These are phyloP conservation scores for Exophiala calicioides DNA, from an alignment of 2,329 filamentous ascomycete genomes.

Conservation along the genomic window DNA sequence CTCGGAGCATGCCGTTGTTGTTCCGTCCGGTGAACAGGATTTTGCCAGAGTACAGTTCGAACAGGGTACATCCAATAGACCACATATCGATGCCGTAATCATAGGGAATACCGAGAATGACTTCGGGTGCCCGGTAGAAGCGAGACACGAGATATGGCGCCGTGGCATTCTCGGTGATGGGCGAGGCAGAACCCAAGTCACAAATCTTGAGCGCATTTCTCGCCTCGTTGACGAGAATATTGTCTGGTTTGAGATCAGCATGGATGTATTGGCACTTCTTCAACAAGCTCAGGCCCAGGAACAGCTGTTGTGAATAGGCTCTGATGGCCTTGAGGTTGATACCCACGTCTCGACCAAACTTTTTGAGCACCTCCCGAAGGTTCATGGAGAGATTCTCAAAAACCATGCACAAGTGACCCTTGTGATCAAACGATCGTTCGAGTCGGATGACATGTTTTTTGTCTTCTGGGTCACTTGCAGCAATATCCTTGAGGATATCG, in stretches of 20 bases:
- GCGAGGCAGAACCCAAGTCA: constrained; percentile 93
- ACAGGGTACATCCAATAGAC: constrained; percentile 96
- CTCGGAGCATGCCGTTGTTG: constrained; percentile 97
- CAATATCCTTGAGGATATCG: constrained; percentile 84
- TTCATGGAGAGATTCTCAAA: constrained; percentile 95
- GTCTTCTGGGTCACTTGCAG: constrained; percentile 79
- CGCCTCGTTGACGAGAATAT: constrained; percentile 85
- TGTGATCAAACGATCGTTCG: constrained; percentile 86
- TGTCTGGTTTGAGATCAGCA: constrained; percentile 96
- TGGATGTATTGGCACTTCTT: constrained; percentile 92
- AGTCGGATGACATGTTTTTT: constrained; percentile 91
- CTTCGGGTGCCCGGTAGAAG: constrained; percentile 95
- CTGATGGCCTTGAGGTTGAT: constrained; percentile 86
- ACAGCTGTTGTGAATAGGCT: constrained; percentile 91
- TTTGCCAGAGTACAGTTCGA: constrained; percentile 95
- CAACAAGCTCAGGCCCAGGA: constrained; percentile 82
- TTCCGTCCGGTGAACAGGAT: constrained; percentile 92
- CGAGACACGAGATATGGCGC: constrained; percentile 95
- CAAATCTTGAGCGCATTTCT: constrained; percentile 89
- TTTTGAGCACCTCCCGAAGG: constrained; percentile 88
- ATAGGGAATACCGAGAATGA: constrained; percentile 94
- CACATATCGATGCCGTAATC: constrained; percentile 95
- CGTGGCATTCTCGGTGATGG: constrained; percentile 85
- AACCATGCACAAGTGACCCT: constrained; percentile 91
- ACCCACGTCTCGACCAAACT: constrained; percentile 91